Conservation (phyloP, 1,139 yeast genomes). For the Groenewaldozyma auringiensis region DNA sequence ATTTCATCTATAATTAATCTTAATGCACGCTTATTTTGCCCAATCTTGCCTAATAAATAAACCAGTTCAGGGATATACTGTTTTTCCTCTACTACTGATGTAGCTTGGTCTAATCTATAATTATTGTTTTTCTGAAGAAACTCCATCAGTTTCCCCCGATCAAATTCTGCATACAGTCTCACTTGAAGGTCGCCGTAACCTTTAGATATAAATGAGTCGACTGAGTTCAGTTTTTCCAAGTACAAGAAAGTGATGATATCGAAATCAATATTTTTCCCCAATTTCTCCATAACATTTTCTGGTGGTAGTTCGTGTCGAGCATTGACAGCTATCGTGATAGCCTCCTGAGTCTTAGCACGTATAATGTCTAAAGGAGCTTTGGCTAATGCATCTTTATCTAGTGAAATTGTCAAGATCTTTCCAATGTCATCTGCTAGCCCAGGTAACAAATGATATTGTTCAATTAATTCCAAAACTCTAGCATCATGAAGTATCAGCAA, state of each 20-base stretch:
- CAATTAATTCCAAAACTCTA: slow-evolving; percentile 49
- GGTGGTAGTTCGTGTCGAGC: slow-evolving; percentile 57
- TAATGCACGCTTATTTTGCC: slow-evolving; percentile 71
- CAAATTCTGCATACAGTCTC: slow-evolving; percentile 54
- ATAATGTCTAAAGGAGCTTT: slow-evolving; percentile 41
- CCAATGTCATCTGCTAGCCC: slow-evolving; percentile 45
- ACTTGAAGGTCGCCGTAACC: slow-evolving; percentile 63
- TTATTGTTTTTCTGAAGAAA: slow-evolving; percentile 47
- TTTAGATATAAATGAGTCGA: slow-evolving; percentile 48
- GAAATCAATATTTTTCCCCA: slow-evolving; percentile 23
- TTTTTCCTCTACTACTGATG: slow-evolving; percentile 50
- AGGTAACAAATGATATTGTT: slow-evolving; percentile 53
- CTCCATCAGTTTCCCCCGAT: slow-evolving; percentile 44
- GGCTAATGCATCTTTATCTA: slow-evolving; percentile 33
- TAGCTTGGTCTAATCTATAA: slow-evolving; percentile 66
- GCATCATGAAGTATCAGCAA: slow-evolving; percentile 49
- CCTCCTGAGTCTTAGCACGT: slow-evolving; percentile 35
- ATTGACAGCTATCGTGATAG: slow-evolving; percentile 52
- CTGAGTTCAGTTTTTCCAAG: slow-evolving; percentile 45
- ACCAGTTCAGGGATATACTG: slow-evolving; percentile 64
- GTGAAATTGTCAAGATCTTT: slow-evolving; percentile 42
- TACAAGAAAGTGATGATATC: slow-evolving; percentile 50
- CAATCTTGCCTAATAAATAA: slow-evolving; percentile 72
- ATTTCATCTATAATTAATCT: slow-evolving; percentile 66
- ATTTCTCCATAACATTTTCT: slow-evolving; percentile 42